Evolutionary conservation across 495 filamentous ascomycete genomes (phyloP).

Genomic region (Tuber brumale): DNA sequence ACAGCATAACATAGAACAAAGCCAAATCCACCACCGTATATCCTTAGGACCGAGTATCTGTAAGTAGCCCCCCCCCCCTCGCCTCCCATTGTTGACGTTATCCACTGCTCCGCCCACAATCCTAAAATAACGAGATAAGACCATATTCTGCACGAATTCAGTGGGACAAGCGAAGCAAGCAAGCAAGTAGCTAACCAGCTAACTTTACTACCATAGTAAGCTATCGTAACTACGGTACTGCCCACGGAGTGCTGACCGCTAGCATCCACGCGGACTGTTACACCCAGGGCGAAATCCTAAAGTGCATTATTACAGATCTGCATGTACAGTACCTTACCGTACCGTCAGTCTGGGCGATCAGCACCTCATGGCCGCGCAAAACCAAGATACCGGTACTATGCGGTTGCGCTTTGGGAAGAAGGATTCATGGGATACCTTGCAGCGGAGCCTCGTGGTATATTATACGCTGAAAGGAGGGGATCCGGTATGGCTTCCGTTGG

Average conservation of each 20-base stretch:
- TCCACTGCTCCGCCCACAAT: background rate
- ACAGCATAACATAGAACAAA: background rate
- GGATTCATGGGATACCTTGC: background rate
- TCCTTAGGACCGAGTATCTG: background rate
- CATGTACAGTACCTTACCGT: background rate
- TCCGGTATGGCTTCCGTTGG: background rate
- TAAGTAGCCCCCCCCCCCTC: background rate
- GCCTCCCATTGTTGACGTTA: background rate
- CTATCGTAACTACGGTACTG: background rate
- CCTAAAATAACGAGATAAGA: background rate
- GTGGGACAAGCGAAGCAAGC: background rate
- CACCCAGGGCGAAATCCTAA: background rate
- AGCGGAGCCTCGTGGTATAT: background rate
- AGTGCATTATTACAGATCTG: background rate
- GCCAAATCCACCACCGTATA: background rate
- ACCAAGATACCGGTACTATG: background rate
- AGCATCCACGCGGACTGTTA: background rate
- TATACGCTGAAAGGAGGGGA: background rate
- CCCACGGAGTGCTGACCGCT: background rate
- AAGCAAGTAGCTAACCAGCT: background rate
- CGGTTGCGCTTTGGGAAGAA: too few species aligned
- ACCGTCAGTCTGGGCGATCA: background rate
- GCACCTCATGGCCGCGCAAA: background rate
- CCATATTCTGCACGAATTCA: background rate
- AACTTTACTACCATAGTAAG: background rate